These are phyloP conservation scores for Macrolepiota dolichaula DNA, from an alignment of 768 basidiomycete genomes.

Conservation along the genomic window DNA sequence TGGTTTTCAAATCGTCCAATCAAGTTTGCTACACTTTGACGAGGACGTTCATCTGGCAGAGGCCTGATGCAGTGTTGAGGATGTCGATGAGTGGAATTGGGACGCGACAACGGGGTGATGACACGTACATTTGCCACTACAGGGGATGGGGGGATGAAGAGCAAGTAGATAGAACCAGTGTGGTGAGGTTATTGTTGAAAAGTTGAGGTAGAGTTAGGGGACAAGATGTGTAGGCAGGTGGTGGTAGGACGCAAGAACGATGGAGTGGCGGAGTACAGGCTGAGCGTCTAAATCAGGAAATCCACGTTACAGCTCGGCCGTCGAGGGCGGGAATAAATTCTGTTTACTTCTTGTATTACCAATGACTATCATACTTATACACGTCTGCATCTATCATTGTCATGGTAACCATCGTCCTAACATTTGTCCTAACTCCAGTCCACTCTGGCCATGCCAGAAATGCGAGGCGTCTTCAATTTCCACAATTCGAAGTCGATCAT, in stretches of 20 bases:
- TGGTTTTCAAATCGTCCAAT: slow-evolving; percentile 87
- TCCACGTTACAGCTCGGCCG: not conserved
- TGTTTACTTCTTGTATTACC: not conserved
- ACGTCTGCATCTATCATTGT: slow-evolving; percentile 9
- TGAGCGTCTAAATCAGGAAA: slow-evolving; percentile 1
- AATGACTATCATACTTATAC: slow-evolving; percentile 9
- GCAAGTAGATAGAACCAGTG: slow-evolving; percentile 5
- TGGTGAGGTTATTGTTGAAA: not conserved
- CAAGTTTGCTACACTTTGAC: slow-evolving; percentile 84
- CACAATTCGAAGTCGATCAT: slow-evolving; percentile 26
- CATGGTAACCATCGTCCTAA: slow-evolving; percentile 35
- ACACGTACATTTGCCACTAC: slow-evolving; percentile 31
- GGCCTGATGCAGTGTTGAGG: slow-evolving; percentile 50
- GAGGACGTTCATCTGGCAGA: slow-evolving; percentile 84
- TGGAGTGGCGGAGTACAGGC: not conserved
- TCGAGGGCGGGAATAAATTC: not conserved
- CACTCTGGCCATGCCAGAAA: slow-evolving; percentile 56
- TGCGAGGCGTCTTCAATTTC: slow-evolving; percentile 53
- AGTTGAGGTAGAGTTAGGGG: too few species aligned
- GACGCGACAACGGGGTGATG: slow-evolving; percentile 16
- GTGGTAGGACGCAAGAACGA: not conserved
- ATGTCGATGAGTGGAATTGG: slow-evolving; percentile 15
- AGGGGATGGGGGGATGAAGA: slow-evolving; percentile 7
- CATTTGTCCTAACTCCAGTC: slow-evolving; percentile 21
- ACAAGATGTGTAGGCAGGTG: not conserved